phyloP scores from a whole-genome alignment of 2,329 filamentous ascomycete genomes.

The Paramyrothecium sp. region DNA sequence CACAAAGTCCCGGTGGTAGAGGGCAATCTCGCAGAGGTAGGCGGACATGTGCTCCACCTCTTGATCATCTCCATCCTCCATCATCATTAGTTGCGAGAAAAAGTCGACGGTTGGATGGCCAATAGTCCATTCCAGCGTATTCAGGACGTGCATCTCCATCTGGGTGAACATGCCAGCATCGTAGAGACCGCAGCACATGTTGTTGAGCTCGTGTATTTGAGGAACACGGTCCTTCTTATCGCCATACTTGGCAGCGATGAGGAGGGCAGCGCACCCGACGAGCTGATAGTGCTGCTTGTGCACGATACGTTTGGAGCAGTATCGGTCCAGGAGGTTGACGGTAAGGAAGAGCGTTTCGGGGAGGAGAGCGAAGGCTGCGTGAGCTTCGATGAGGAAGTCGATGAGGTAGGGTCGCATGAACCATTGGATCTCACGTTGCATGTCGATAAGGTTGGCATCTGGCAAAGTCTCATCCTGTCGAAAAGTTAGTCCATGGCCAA shows the following conservation, averaged over 20 bases:
- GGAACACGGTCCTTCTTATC: slow-evolving; percentile 99
- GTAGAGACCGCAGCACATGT: slow-evolving; percentile 98
- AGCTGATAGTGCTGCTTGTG: slow-evolving; percentile 99
- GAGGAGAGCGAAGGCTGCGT: slow-evolving; percentile 88
- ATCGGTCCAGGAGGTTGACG: slow-evolving; percentile 93
- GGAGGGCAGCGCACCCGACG: slow-evolving; percentile 90
- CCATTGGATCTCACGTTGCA: slow-evolving; percentile 99
- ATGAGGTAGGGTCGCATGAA: slow-evolving; percentile 98
- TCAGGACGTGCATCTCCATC: slow-evolving; percentile 99
- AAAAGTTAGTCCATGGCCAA: slow-evolving; percentile 19
- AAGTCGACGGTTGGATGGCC: no score
- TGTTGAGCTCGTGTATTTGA: slow-evolving; percentile 93
- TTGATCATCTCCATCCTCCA: slow-evolving; percentile 74
- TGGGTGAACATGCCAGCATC: slow-evolving; percentile 99
- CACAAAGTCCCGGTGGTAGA: slow-evolving; percentile 97
- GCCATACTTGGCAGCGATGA: slow-evolving; percentile 97
- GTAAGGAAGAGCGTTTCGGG: slow-evolving; percentile 95
- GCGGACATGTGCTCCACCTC: slow-evolving; percentile 93
- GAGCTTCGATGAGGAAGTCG: slow-evolving; percentile 96
- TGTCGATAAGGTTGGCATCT: slow-evolving; percentile 96
- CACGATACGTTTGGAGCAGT: slow-evolving; percentile 95
- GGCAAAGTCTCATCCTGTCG: slow-evolving; percentile 76
- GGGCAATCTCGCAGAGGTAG: slow-evolving; percentile 91
- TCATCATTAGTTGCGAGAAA: slow-evolving; percentile 84
- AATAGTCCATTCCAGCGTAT: slow-evolving; percentile 94